Evolutionary conservation across 805 yeast genomes (phyloP).

Genomic region (Metahyphopichia silvanorum): DNA sequence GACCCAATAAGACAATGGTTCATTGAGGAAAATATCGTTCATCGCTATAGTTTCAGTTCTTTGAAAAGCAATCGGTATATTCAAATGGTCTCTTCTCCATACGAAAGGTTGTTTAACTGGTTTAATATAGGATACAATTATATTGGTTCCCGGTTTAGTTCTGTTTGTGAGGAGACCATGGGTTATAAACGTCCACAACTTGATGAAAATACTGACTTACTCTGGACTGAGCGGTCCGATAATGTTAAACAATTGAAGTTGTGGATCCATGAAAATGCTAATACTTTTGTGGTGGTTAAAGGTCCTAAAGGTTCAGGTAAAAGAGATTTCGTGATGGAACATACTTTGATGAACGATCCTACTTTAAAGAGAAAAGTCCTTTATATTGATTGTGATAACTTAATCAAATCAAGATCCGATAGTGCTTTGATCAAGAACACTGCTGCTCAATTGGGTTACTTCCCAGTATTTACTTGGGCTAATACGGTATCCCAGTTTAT

Average conservation of each 20-base stretch:
- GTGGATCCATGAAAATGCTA: slow-evolving; percentile 86
- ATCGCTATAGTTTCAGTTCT: slow-evolving; percentile 49
- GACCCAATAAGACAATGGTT: slow-evolving; percentile 89
- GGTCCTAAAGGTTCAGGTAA: slow-evolving; percentile 98
- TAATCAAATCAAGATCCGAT: slow-evolving; percentile 74
- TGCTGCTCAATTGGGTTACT: slow-evolving; percentile 81
- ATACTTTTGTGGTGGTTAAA: slow-evolving; percentile 81
- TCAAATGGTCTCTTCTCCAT: slow-evolving; percentile 24
- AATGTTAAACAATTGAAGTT: slow-evolving; percentile 64
- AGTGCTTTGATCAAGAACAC: slow-evolving; percentile 61
- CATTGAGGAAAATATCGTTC: slow-evolving; percentile 69
- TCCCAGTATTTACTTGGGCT: slow-evolving; percentile 92
- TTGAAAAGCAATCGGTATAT: slow-evolving; percentile 35
- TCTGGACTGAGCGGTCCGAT: slow-evolving; percentile 73
- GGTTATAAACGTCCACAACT: slow-evolving; percentile 10
- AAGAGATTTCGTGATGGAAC: slow-evolving; percentile 67
- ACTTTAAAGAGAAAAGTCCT: slow-evolving; percentile 45
- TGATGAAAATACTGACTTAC: slow-evolving; percentile 19
- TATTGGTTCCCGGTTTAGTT: slow-evolving; percentile 25
- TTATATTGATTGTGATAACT: slow-evolving; percentile 72
- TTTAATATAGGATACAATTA: slow-evolving; percentile 32
- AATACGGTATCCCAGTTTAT: slow-evolving; percentile 73
- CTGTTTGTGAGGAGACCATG: slow-evolving; percentile 9
- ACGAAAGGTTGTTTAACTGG: slow-evolving; percentile 19
- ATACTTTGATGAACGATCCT: slow-evolving; percentile 57